phyloP scores from a whole-genome alignment of 2,329 filamentous ascomycete species.

The Arthrobotrys iridis region DNA sequence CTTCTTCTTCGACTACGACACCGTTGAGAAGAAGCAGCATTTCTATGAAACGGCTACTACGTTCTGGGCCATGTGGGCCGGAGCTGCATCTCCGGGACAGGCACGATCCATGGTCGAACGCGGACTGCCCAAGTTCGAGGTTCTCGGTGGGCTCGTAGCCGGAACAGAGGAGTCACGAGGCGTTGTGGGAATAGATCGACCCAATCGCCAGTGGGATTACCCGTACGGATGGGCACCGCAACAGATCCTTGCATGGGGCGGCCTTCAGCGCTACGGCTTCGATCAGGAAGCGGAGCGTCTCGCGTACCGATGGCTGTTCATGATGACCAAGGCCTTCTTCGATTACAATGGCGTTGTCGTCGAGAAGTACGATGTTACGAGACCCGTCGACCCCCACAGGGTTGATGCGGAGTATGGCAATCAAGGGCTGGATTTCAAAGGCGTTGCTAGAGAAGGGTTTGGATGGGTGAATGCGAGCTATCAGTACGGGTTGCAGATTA shows the following conservation, averaged over 20 bases:
- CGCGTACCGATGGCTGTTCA: slow-evolving; percentile 96
- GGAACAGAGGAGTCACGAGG: slow-evolving; percentile 91
- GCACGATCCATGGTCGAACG: slow-evolving; percentile 82
- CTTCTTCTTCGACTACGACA: slow-evolving; percentile 99
- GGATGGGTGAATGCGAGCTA: slow-evolving; percentile 99
- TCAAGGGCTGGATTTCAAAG: slow-evolving; percentile 93
- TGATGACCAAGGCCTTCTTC: slow-evolving; percentile 98
- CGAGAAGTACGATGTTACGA: slow-evolving; percentile 97
- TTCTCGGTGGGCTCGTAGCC: slow-evolving; percentile 84
- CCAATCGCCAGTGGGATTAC: slow-evolving; percentile 98
- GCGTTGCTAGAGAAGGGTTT: slow-evolving; percentile 94
- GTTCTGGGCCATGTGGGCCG: slow-evolving; percentile 98
- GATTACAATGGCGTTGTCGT: slow-evolving; percentile 98
- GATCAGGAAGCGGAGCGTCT: slow-evolving; percentile 87
- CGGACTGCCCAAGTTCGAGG: slow-evolving; percentile 87
- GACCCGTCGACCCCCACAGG: slow-evolving; percentile 86
- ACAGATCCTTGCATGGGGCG: slow-evolving; percentile 97
- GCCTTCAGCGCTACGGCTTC: slow-evolving; percentile 89
- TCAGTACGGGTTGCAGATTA: slow-evolving; percentile 87
- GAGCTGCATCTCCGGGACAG: slow-evolving; percentile 83
- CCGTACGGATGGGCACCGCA: slow-evolving; percentile 98
- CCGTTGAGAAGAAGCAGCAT: slow-evolving; percentile 79
- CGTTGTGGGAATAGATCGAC: slow-evolving; percentile 78
- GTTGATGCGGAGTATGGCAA: slow-evolving; percentile 98
- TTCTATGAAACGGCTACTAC: slow-evolving; percentile 91